Conservation (phyloP, 1,284 basidiomycete species). For the Trichosporon sp. region DNA sequence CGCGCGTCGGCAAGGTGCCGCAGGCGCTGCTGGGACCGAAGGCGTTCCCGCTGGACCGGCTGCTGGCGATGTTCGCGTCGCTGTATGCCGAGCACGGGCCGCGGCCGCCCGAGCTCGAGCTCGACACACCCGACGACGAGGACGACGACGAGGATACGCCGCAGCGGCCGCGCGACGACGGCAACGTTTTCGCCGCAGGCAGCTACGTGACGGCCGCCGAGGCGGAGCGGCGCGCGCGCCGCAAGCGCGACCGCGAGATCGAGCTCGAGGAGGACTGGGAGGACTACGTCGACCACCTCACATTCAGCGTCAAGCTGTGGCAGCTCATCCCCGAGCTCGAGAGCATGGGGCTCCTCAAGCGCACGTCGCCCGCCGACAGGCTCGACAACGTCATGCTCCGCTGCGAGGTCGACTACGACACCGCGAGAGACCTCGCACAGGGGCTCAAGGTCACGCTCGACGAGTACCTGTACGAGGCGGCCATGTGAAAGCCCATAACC, state of each 20-base stretch:
- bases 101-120: constrained; percentile 44
- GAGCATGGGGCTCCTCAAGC: constrained; percentile 62
- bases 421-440: constrained; percentile 59
- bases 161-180: constrained; percentile 27
- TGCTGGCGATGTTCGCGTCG: constrained; percentile 76
- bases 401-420: constrained; percentile 67
- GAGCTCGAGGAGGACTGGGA: constrained; percentile 53
- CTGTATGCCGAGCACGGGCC: constrained; percentile 72
- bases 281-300: constrained; percentile 39
- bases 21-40: constrained; percentile 75
- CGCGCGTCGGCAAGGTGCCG: constrained; percentile 51
- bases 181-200: neutral
- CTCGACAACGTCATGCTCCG: constrained; percentile 67
- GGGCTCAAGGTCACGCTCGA: constrained; percentile 62
- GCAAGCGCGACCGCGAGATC: constrained; percentile 64
- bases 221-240: constrained; percentile 47
- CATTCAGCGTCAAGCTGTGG: constrained; percentile 42
- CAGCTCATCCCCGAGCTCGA: constrained; percentile 67
- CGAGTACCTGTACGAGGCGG: constrained; percentile 67
- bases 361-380: constrained; percentile 56
- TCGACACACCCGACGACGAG: constrained; percentile 27
- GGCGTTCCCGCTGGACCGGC: constrained; percentile 73
- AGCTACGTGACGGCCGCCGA: constrained; percentile 13
- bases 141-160: constrained; percentile 42
- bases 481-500: no score